phyloP scores from a whole-genome alignment of 2,329 filamentous ascomycete species.

The Neonectria neomacrospora region DNA sequence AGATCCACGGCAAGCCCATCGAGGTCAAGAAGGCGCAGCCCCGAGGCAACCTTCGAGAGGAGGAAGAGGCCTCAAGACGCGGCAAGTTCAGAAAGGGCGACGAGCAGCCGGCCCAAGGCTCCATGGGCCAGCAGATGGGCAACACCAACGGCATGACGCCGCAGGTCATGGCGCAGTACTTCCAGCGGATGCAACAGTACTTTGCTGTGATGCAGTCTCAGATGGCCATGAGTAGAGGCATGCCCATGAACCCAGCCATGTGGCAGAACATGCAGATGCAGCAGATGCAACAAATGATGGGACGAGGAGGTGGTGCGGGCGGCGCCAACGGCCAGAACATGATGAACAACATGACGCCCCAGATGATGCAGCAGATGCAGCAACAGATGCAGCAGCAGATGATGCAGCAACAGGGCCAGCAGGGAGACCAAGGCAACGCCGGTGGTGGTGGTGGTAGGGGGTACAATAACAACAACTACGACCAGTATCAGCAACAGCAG shows the following conservation, averaged over 20 bases:
- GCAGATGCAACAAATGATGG: slow-evolving; percentile 70
- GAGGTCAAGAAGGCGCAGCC: slow-evolving; percentile 99
- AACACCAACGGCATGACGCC: slow-evolving; percentile 81
- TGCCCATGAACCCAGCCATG: slow-evolving; percentile 80
- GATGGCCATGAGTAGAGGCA: slow-evolving; percentile 83
- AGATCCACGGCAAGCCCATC: slow-evolving; percentile 95
- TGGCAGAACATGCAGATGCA: slow-evolving; percentile 82
- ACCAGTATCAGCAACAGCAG: slow-evolving; percentile 58
- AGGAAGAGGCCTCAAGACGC: slow-evolving; percentile 77
- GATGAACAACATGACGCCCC: slow-evolving; percentile 58
- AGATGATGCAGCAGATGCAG: slow-evolving; percentile 71
- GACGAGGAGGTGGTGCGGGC: slow-evolving; percentile 51
- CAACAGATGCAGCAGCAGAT: slow-evolving; percentile 56
- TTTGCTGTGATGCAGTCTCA: slow-evolving; percentile 95
- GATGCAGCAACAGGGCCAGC: slow-evolving; percentile 54
- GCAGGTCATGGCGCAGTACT: slow-evolving; percentile 98
- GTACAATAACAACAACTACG: slow-evolving; percentile 48
- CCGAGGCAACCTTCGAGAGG: slow-evolving; percentile 91
- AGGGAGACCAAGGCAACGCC: slow-evolving; percentile 45
- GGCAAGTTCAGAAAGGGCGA: slow-evolving; percentile 69
- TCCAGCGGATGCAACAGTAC: slow-evolving; percentile 98
- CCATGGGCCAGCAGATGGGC: slow-evolving; percentile 56
- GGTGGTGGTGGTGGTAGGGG: slow-evolving; percentile 44
- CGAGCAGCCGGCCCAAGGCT: slow-evolving; percentile 55
- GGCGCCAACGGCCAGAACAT: slow-evolving; percentile 52